These are phyloP conservation scores for Pythium utonaiense DNA, from an alignment of 352 stramenopile species.

Conservation along the genomic window DNA sequence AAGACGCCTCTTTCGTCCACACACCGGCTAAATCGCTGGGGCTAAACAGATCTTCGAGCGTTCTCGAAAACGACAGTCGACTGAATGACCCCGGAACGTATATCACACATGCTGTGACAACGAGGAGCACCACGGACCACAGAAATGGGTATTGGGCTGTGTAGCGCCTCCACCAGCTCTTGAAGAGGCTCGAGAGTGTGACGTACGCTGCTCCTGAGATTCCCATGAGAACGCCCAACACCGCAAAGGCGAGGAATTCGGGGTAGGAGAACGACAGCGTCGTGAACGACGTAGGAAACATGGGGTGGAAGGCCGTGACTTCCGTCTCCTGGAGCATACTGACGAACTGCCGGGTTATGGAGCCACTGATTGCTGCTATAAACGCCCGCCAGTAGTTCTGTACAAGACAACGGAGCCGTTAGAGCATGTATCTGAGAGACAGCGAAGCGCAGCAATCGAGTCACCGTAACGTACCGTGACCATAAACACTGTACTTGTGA, in stretches of 20 bases:
- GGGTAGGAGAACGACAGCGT: conserved; percentile 40
- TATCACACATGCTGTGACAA: conserved; percentile 36
- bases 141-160: conserved; percentile 24
- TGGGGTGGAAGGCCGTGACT: conserved; percentile 37
- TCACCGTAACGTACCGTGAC: conserved; percentile 46
- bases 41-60: conserved; percentile 34
- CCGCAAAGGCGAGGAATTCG: conserved; percentile 48
- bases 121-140: conserved; percentile 27
- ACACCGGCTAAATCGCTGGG: conserved; percentile 14
- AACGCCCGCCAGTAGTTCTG: conserved; percentile 73
- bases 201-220: conserved; percentile 48
- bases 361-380: conserved; percentile 50
- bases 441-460: too few species aligned
- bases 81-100: conserved; percentile 39
- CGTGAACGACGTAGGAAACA: conserved; percentile 48
- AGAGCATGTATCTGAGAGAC: too few species aligned
- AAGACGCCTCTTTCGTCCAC: conserved; percentile 30
- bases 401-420: not conserved
- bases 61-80: conserved; percentile 27
- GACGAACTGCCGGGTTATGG: conserved; percentile 42
- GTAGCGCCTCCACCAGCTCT: conserved; percentile 33
- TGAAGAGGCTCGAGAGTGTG: conserved; percentile 34
- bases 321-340: conserved; percentile 37
- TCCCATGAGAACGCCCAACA: conserved; percentile 46
- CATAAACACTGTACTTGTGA: conserved; percentile 75